Percentiles rank a stretch among this genome's conserved stretches.
Conservation (phyloP, 1,139 yeast species). For the Spencermartinsiella ligniputridi region DNA sequence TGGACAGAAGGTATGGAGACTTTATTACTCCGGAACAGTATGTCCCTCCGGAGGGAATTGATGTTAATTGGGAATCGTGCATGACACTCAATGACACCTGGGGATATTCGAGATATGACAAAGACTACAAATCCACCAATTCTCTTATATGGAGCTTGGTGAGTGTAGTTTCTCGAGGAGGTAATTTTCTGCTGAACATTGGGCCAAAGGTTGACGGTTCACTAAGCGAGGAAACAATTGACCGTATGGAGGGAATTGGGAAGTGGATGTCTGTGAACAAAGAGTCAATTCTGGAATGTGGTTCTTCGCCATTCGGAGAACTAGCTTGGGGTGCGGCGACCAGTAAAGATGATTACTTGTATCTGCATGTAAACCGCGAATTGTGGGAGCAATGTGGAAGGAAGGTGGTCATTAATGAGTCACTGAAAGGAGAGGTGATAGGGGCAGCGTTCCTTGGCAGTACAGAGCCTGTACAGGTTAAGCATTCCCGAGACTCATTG, state of each 20-base stretch:
- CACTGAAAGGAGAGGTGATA: not conserved
- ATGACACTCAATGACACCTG: slow-evolving; percentile 13
- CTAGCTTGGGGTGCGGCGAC: slow-evolving; percentile 1
- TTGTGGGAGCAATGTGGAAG: not conserved
- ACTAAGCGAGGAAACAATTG: slow-evolving; percentile 8
- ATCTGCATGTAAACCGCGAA: not conserved
- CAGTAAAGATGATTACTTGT: not conserved
- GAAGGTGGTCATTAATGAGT: not conserved
- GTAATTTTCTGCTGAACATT: slow-evolving; percentile 12
- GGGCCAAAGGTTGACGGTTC: slow-evolving; percentile 15
- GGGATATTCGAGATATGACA: slow-evolving; percentile 12
- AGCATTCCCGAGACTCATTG: not conserved
- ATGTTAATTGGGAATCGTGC: slow-evolving; percentile 14
- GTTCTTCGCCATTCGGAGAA: slow-evolving; percentile 6
- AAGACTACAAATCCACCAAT: slow-evolving; percentile 10
- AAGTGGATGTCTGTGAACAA: slow-evolving; percentile 10
- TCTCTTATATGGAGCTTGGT: slow-evolving; percentile 8
- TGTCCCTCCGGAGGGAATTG: slow-evolving; percentile 13
- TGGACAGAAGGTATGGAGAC: slow-evolving; percentile 13
- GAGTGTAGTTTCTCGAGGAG: slow-evolving; percentile 12
- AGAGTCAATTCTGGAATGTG: slow-evolving; percentile 7
- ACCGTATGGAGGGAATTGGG: slow-evolving; percentile 12
- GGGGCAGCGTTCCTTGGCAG: not conserved
- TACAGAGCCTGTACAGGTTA: not conserved
- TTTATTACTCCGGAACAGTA: slow-evolving; percentile 15